These are phyloP conservation scores for Peronospora belbahrii DNA, from an alignment of 352 stramenopile species.

Conservation along the genomic window DNA sequence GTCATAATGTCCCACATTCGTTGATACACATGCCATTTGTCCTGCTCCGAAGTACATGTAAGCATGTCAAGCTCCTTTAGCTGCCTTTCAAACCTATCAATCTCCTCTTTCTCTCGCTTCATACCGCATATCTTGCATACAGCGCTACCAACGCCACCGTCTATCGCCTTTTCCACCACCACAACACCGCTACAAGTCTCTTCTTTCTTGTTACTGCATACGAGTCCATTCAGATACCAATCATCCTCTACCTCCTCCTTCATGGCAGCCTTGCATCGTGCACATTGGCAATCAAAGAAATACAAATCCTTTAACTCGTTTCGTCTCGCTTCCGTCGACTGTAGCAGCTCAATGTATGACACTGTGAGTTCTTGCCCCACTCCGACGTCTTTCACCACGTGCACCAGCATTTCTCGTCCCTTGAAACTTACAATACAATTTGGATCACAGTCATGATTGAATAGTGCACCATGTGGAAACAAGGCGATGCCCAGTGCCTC, in stretches of 20 bases:
- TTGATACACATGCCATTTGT: slow-evolving; percentile 26
- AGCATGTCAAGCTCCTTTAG: slow-evolving; percentile 7
- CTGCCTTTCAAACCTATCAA: slow-evolving; percentile 9
- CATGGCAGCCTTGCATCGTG: slow-evolving; percentile 14
- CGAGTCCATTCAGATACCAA: slow-evolving; percentile 35
- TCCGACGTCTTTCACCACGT: slow-evolving; percentile 33
- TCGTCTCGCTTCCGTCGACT: slow-evolving; percentile 32
- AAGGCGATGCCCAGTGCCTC: slow-evolving; percentile 52
- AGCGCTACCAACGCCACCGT: background rate
- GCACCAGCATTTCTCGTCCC: slow-evolving; percentile 36
- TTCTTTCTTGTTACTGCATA: slow-evolving; percentile 19
- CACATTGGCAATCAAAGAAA: slow-evolving; percentile 61
- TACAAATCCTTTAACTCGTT: slow-evolving; percentile 43
- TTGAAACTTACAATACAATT: slow-evolving; percentile 71
- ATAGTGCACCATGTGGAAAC: slow-evolving; percentile 50
- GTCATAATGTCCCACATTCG: slow-evolving; percentile 18
- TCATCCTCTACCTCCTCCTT: slow-evolving; percentile 18
- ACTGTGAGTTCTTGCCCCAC: slow-evolving; percentile 54
- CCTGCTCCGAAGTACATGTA: slow-evolving; percentile 2
- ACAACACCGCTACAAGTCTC: slow-evolving; percentile 12
- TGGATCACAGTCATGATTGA: slow-evolving; percentile 69
- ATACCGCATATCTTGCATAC: slow-evolving; percentile 22
- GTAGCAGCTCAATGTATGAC: slow-evolving; percentile 66
- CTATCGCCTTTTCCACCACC: background rate
- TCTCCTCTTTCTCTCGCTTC: slow-evolving; percentile 1